phyloP scores from a whole-genome alignment of 2,329 filamentous ascomycete species.

The Camillea tinctor region DNA sequence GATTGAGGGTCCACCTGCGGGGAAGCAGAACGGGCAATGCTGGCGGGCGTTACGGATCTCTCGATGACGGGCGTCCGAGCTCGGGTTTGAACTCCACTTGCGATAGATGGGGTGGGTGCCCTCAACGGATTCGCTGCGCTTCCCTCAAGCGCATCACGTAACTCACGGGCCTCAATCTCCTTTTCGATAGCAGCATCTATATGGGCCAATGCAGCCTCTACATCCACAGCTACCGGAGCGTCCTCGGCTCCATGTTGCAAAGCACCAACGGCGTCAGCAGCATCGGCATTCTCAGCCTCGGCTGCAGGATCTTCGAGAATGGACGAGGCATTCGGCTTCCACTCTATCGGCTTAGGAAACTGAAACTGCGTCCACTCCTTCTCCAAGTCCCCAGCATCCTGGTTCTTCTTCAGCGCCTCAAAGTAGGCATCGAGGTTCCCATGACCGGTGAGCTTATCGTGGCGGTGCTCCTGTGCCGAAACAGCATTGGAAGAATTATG shows the following conservation, averaged over 20 bases:
- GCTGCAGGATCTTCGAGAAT: slow-evolving; percentile 59
- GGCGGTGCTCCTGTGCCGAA: slow-evolving; percentile 56
- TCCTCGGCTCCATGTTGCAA: slow-evolving; percentile 32
- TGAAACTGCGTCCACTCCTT: slow-evolving; percentile 92
- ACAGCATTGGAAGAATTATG: slow-evolving; percentile 55
- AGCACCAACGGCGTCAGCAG: slow-evolving; percentile 29
- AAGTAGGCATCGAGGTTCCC: slow-evolving; percentile 85
- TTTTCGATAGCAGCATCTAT: slow-evolving; percentile 82
- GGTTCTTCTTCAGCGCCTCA: slow-evolving; percentile 76
- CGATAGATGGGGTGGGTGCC: slow-evolving; percentile 36
- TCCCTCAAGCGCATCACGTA: slow-evolving; percentile 30
- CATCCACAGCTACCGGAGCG: slow-evolving; percentile 43
- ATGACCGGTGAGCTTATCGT: slow-evolving; percentile 50
- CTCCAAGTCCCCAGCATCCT: slow-evolving; percentile 54
- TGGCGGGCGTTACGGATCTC: slow-evolving; percentile 42
- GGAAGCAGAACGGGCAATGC: slow-evolving; percentile 56
- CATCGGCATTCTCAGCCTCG: slow-evolving; percentile 49
- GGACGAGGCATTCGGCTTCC: slow-evolving; percentile 65
- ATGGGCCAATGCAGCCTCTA: slow-evolving; percentile 67
- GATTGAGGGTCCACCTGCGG: slow-evolving; percentile 64
- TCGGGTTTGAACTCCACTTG: slow-evolving; percentile 40
- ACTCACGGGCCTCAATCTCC: slow-evolving; percentile 52
- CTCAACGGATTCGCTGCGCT: slow-evolving; percentile 35
- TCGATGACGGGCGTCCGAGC: slow-evolving; percentile 41
- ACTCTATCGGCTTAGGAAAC: slow-evolving; percentile 84